Percentiles rank a stretch among this genome's conserved stretches.
Conservation (phyloP, 169 alveolate genomes). For the Ichthyophthirius multifiliis region DNA sequence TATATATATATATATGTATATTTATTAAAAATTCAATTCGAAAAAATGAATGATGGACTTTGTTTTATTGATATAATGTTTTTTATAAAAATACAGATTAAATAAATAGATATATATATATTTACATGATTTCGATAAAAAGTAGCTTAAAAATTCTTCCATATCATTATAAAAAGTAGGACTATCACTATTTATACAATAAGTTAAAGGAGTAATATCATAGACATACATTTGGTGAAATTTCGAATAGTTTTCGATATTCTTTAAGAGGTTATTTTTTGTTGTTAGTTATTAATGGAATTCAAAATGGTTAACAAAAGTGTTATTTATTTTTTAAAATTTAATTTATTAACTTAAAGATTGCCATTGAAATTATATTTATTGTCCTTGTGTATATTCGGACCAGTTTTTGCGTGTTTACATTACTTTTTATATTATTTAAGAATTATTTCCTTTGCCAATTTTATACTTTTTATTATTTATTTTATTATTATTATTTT, state of each 20-base stretch:
- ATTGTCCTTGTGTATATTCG: background rate
- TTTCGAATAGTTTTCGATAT: constrained; percentile 21
- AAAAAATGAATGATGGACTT: background rate
- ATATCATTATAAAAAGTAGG: background rate
- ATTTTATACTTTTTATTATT: background rate
- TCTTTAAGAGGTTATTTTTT: constrained; percentile 42
- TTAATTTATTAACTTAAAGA: background rate
- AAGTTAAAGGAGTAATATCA: constrained; percentile 36
- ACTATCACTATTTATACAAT: background rate
- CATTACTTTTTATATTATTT: background rate
- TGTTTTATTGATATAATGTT: background rate
- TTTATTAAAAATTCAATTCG: background rate
- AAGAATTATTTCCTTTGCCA: background rate
- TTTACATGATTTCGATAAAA: background rate
- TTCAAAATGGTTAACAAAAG: constrained; percentile 52
- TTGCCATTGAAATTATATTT: background rate
- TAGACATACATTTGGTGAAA: constrained; percentile 4
- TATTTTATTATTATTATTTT: no score
- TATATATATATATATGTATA: no score
- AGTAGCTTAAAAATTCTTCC: constrained; percentile 10
- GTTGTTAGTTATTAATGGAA: constrained; percentile 39
- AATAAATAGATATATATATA: no score
- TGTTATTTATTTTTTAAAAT: no score
- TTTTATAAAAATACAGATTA: background rate
- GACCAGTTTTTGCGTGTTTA: background rate